Conservation (phyloP, 2,329 filamentous ascomycete genomes). For the Fusarium falciforme region DNA sequence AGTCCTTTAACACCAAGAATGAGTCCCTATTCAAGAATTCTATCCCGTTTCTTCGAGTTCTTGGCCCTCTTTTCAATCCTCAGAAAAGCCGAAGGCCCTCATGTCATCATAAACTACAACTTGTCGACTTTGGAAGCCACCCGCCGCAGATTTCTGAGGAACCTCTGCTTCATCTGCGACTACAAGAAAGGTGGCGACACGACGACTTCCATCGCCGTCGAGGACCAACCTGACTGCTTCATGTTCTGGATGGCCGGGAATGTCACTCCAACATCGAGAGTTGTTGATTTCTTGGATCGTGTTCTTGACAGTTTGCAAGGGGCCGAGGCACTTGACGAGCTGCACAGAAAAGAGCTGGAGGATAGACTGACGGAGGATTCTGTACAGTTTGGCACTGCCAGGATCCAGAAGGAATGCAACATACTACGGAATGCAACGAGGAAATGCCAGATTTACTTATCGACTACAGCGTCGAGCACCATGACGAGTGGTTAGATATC, state of each 20-base stretch:
- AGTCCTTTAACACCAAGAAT: slow-evolving; percentile 22
- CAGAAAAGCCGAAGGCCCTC: slow-evolving; percentile 24
- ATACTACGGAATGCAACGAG: slow-evolving; percentile 22
- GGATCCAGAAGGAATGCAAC: slow-evolving; percentile 39
- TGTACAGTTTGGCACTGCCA: slow-evolving; percentile 30
- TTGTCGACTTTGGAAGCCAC: slow-evolving; percentile 1
- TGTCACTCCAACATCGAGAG: slow-evolving; percentile 28
- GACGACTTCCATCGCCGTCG: slow-evolving; percentile 58
- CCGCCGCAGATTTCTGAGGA: slow-evolving; percentile 49
- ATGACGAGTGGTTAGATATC: slow-evolving; percentile 7
- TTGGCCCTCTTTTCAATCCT: slow-evolving; percentile 31
- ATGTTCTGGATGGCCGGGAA: slow-evolving; percentile 60
- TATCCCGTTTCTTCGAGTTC: slow-evolving; percentile 39
- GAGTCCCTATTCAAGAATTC: slow-evolving; percentile 13
- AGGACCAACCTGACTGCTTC: slow-evolving; percentile 47
- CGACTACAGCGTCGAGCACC: background rate
- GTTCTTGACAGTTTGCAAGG: slow-evolving; percentile 36
- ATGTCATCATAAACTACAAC: background rate
- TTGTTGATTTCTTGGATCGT: slow-evolving; percentile 45
- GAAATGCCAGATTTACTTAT: slow-evolving; percentile 26
- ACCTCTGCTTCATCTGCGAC: slow-evolving; percentile 59
- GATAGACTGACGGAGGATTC: slow-evolving; percentile 5
- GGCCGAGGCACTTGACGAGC: background rate
- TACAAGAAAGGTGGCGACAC: slow-evolving; percentile 57
- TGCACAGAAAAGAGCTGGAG: background rate